These are phyloP conservation scores for Fagus sylvatica DNA, from an alignment of 306 rosid genomes.

Conservation along the genomic window DNA sequence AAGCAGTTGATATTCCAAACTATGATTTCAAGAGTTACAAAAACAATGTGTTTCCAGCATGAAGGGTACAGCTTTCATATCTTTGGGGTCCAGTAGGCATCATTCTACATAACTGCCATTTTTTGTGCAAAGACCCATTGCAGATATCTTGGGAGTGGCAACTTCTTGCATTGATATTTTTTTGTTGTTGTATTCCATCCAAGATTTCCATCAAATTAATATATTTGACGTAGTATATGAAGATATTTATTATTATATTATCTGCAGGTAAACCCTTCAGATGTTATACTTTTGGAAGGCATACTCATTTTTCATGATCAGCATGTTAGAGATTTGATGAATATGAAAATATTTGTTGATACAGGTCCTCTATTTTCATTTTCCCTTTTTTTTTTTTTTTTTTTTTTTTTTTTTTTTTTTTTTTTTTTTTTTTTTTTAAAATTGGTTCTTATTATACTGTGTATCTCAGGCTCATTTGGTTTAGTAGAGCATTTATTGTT, in stretches of 20 bases:
- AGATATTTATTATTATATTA: too few species aligned
- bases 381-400: constrained; percentile 15
- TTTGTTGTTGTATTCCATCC: background rate
- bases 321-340: constrained; percentile 86
- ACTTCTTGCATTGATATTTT: too few species aligned
- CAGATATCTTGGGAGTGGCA: background rate
- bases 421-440: too few species aligned
- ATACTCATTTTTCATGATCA: constrained; percentile 97
- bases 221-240: background rate
- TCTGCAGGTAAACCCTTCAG: constrained; percentile 88
- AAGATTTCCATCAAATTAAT: background rate
- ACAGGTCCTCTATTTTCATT: constrained; percentile 77
- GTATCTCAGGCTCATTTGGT: background rate
- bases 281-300: constrained; percentile 96
- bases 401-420: too few species aligned
- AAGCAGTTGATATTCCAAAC: constrained; percentile 92
- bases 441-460: background rate
- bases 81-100: background rate
- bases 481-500: background rate
- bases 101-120: background rate
- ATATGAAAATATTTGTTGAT: constrained; percentile 99
- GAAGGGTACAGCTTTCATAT: constrained; percentile 73
- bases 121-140: constrained; percentile 7
- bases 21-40: constrained; percentile 94
- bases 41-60: constrained; percentile 65